A percentile compares a stretch with the other conserved stretches of the same genome.
These are phyloP conservation scores for Globisporangium polare DNA, from an alignment of 352 stramenopile genomes.

Conservation along the genomic window DNA sequence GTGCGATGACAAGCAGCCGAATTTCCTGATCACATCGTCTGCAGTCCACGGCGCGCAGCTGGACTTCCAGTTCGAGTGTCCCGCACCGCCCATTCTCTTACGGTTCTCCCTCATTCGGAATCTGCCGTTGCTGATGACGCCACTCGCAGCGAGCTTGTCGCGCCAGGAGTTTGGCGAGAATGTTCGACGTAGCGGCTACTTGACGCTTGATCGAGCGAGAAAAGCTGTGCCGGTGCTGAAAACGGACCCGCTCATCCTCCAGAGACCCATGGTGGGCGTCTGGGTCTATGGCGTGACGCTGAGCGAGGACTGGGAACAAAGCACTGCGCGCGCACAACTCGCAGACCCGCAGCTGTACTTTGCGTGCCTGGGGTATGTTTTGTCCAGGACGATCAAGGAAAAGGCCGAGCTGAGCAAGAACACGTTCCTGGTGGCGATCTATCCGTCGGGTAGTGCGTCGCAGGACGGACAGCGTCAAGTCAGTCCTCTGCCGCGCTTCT, in stretches of 20 bases:
- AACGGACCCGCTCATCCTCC: constrained; percentile 61
- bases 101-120: constrained; percentile 60
- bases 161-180: constrained; percentile 42
- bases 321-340: constrained; percentile 27
- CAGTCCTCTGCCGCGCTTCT: constrained; percentile 59
- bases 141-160: constrained; percentile 54
- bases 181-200: constrained; percentile 44
- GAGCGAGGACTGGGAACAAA: constrained; percentile 44
- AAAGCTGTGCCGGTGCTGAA: constrained; percentile 75
- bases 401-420: constrained; percentile 41
- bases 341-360: constrained; percentile 57
- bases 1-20: constrained; percentile 6
- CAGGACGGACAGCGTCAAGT: constrained; percentile 14
- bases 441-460: constrained; percentile 19
- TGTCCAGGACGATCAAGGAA: constrained; percentile 54
- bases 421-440: constrained; percentile 70
- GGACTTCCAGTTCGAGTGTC: constrained; percentile 46
- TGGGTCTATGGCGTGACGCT: constrained; percentile 71
- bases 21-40: constrained; percentile 34
- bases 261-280: constrained; percentile 64
- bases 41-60: constrained; percentile 33
- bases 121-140: constrained; percentile 73
- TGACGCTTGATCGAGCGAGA: constrained; percentile 69
- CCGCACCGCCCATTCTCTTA: constrained; percentile 31
- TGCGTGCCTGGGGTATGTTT: constrained; percentile 50